Base-by-base conservation (phyloP, 2,329 filamentous ascomycete genomes). In the Venturia aucupariae region DNA sequence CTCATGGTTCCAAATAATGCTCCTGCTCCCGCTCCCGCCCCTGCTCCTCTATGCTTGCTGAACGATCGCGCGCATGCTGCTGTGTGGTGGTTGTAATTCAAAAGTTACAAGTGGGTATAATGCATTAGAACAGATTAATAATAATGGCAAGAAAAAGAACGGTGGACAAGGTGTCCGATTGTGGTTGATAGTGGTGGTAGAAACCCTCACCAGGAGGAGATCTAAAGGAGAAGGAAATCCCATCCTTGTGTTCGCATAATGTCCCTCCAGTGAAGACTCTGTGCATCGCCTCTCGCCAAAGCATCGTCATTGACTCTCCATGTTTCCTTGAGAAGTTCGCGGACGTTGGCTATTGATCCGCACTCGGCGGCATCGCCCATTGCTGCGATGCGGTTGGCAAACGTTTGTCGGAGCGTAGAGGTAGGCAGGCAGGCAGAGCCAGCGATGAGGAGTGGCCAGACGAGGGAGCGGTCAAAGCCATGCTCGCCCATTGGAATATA, bases 401-500 rank as follows among this genome's bases (percentile, higher is more conserved):
- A 89, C 73, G 94, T 86, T 44, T 76, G 75, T 68, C 93, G 88
- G 83, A 97, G 96, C 30, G 81, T 75, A 57, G 90, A 93, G 65
- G 80, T 82, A 1, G 88, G 82, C 1, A 86, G 82, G 66, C 90
- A 92, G 71, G 90, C 87, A 6, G 89, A 88, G 65, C 92, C 94
- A 54, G 89, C 89, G 64, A 97, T 86, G 57, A 97, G 86, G 70
- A 96, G 88, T 24, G 96, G 92, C 94, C 94, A 97, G 67, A 92
- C 88, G 30, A 97, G 84, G 65, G 89, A 92, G 71, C 91, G 89
- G 77, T 99, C 94, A 72, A 91, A 97, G 64, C 93, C 93, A 44
- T 84, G 81, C 5, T 86, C 83, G 0, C 93, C 93, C 1, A 86
- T 83, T 27, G 94, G 94, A 68, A 99, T 92, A 75, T 85, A 89